Conservation (phyloP, 805 yeast genomes). For the Myxozyma melibiosi region DNA sequence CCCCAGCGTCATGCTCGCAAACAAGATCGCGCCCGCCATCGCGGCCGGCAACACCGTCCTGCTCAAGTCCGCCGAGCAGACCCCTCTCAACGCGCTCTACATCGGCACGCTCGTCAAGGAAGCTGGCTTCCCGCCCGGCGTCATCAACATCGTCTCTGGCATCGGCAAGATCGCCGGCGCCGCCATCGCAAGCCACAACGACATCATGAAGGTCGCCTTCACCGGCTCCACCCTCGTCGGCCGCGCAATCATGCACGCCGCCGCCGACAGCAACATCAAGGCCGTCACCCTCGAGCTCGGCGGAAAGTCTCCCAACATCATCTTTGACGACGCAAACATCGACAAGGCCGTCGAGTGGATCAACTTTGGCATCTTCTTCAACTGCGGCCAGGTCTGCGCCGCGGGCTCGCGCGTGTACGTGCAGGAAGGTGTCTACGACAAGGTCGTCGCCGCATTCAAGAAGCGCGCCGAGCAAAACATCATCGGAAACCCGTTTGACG, state of each 20-base stretch:
- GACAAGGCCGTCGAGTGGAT: constrained; percentile 74
- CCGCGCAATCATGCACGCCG: constrained; percentile 73
- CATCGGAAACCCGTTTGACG: constrained; percentile 83
- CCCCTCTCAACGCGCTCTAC: constrained; percentile 85
- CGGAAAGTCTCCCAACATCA: constrained; percentile 92
- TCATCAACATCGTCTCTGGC: constrained; percentile 83
- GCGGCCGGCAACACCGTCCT: constrained; percentile 90
- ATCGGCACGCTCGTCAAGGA: constrained; percentile 68
- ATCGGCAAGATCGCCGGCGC: constrained; percentile 89
- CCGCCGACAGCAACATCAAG: constrained; percentile 80
- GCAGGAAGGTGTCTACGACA: constrained; percentile 81
- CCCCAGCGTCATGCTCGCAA: constrained; percentile 89
- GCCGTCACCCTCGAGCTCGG: constrained; percentile 93
- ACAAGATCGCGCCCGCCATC: constrained; percentile 93
- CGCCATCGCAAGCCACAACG: constrained; percentile 73
- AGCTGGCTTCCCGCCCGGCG: constrained; percentile 93
- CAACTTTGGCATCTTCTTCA: constrained; percentile 81
- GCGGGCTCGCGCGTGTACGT: constrained; percentile 92
- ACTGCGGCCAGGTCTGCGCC: constrained; percentile 94
- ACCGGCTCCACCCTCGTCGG: constrained; percentile 95
- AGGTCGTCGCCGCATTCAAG: constrained; percentile 63
- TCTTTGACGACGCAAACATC: constrained; percentile 81
- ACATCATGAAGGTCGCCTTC: constrained; percentile 85
- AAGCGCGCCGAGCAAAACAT: constrained; percentile 53
- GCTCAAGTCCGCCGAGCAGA: constrained; percentile 87